Evolutionary conservation across 768 basidiomycete genomes (phyloP).

Genomic region (Amanita jacksonii): DNA sequence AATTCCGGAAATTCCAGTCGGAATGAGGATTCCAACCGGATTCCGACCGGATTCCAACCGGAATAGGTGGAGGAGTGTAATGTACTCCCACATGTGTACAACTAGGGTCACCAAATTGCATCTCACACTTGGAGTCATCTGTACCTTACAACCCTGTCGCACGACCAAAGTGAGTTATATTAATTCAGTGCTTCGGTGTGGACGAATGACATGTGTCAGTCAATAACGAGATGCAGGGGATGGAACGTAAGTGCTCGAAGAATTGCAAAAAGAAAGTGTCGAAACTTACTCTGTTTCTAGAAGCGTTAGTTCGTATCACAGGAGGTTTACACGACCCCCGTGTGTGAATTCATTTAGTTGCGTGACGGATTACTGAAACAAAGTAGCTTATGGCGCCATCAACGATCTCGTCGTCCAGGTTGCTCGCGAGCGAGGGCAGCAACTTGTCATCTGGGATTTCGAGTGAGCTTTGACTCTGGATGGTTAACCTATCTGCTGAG

Average conservation of each 20-base stretch:
- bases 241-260: neutral
- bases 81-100: conserved; percentile 28
- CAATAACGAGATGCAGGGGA: neutral
- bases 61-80: too few relatives aligned
- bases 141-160: conserved; percentile 28
- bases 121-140: conserved; percentile 38
- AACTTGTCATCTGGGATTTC: conserved; percentile 15
- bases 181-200: neutral
- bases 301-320: conserved; percentile 16
- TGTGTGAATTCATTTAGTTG: conserved; percentile 2
- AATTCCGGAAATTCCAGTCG: too few relatives aligned
- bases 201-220: neutral
- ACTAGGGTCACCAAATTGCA: conserved; percentile 17
- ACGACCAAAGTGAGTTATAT: conserved; percentile 27
- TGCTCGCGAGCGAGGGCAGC: conserved; percentile 9
- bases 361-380: too few relatives aligned
- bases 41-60: too few relatives aligned
- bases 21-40: too few relatives aligned
- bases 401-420: conserved; percentile 11
- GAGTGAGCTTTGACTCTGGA: conserved; percentile 10
- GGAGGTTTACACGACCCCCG: conserved; percentile 21
- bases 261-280: neutral
- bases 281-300: conserved; percentile 1
- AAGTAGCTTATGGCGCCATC: conserved; percentile 14
- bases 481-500: neutral